Percentiles rank a stretch among this genome's conserved stretches.
Evolutionary conservation across 2,329 filamentous ascomycete genomes (phyloP).

Genomic region (Bipolaris victoriae): DNA sequence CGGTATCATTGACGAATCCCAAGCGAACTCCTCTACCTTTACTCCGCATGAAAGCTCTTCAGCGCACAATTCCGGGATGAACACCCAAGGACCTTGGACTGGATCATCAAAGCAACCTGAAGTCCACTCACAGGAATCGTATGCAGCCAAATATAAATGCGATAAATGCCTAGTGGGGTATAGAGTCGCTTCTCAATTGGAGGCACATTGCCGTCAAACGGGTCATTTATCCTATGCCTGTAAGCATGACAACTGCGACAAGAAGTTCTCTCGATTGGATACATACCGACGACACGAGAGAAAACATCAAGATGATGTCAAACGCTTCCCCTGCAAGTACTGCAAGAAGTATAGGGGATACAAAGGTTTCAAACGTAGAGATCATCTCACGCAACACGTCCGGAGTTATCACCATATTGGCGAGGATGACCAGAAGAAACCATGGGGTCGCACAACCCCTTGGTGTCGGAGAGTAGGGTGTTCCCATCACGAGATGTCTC

Average conservation of each 20-base stretch:
- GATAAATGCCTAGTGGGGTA: not conserved
- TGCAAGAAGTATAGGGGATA: slow-evolving; percentile 4
- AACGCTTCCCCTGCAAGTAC: slow-evolving; percentile 2
- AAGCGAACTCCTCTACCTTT: too few species aligned
- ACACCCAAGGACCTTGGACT: too few species aligned
- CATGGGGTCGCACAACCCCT: rapidly evolving
- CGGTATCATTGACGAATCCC: too few species aligned
- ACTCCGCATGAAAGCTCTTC: too few species aligned
- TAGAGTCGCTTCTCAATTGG: rapidly evolving
- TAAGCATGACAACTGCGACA: not conserved
- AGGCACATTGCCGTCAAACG: rapidly evolving
- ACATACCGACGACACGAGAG: not conserved
- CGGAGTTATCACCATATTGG: slow-evolving; percentile 6
- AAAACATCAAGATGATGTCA: not conserved
- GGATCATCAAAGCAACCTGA: too few species aligned
- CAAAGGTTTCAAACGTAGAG: not conserved
- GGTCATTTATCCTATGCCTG: not conserved
- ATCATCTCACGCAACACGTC: slow-evolving; percentile 4
- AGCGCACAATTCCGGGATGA: too few species aligned
- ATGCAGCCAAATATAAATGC: not conserved
- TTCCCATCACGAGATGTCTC: too few species aligned
- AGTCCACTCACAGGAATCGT: too few species aligned
- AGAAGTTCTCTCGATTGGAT: not conserved
- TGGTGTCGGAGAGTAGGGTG: too few species aligned
- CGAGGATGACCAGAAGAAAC: not conserved